Evolutionary conservation across 257 asterid genomes (phyloP).

Genomic region (Mentha longifolia): DNA sequence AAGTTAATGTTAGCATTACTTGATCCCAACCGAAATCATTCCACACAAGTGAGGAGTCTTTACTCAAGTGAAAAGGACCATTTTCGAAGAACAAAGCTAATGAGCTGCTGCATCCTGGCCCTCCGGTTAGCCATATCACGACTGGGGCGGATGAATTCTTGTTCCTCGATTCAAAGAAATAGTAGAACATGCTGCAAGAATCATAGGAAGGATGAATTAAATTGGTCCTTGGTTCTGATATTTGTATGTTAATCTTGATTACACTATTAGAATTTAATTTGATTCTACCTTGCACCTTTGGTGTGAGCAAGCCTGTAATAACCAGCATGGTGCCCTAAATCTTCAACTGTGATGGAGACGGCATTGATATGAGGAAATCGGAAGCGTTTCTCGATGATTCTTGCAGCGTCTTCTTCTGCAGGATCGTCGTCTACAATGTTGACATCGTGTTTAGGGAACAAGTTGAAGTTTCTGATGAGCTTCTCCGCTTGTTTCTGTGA

Average conservation of each 20-base stretch:
- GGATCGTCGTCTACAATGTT: conserved; percentile 36
- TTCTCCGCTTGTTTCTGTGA: conserved; percentile 40
- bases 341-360: conserved; percentile 32
- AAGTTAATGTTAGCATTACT: conserved; percentile 37
- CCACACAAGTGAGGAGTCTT: conserved; percentile 60
- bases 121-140: conserved; percentile 81
- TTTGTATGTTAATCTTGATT: not conserved
- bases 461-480: conserved; percentile 46
- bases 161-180: conserved; percentile 71
- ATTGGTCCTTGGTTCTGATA: not conserved
- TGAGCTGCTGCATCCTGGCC: conserved; percentile 86
- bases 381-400: conserved; percentile 49
- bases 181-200: conserved; percentile 79
- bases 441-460: conserved; percentile 50
- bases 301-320: conserved; percentile 59
- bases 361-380: conserved; percentile 36
- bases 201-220: not conserved
- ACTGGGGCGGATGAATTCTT: conserved; percentile 54
- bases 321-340: conserved; percentile 78
- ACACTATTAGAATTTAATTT: not conserved
- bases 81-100: conserved; percentile 80
- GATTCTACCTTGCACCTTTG: conserved; percentile 56
- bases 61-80: conserved; percentile 67
- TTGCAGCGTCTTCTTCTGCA: conserved; percentile 15
- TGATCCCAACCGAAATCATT: conserved; percentile 89